phyloP scores from a whole-genome alignment of 176 grass and related monocot species.

The Stipa capillata region DNA sequence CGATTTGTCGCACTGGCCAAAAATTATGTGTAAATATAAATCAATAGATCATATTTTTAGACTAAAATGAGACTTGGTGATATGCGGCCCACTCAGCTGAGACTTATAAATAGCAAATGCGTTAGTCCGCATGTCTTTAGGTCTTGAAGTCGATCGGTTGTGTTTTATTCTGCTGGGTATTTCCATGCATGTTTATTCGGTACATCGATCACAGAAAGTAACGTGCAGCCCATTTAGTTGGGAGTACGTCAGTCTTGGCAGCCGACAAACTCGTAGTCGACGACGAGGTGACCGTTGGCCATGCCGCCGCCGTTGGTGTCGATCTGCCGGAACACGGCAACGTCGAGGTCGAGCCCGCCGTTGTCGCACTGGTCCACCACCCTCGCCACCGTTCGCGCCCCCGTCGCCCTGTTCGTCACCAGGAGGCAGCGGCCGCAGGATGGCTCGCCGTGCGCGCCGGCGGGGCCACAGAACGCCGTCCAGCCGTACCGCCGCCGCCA shows the following conservation, averaged over 20 bases:
- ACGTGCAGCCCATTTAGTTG: not conserved
- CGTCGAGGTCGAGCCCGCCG: constrained; percentile 61
- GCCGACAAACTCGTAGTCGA: constrained; percentile 47
- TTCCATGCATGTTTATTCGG: not conserved
- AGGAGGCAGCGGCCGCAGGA: constrained; percentile 55
- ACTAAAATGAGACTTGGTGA: too few relatives aligned
- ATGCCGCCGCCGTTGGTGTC: constrained; percentile 37
- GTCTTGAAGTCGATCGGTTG: not conserved
- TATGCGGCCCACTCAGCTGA: too few relatives aligned
- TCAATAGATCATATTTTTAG: too few relatives aligned
- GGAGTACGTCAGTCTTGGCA: constrained; percentile 11
- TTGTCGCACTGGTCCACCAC: constrained; percentile 71
- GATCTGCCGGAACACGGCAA: constrained; percentile 49
- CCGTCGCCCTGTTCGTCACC: constrained; percentile 49
- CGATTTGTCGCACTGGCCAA: too few relatives aligned
- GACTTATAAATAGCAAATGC: too few relatives aligned
- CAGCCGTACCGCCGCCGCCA: constrained; percentile 57
- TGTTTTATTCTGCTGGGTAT: not conserved
- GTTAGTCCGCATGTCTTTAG: too few relatives aligned
- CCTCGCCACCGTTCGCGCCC: constrained; percentile 9
- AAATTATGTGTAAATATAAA: too few relatives aligned
- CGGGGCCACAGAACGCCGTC: constrained; percentile 65
- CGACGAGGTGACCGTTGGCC: constrained; percentile 32
- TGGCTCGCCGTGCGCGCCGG: constrained; percentile 30
- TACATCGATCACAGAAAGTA: not conserved